Evolutionary conservation across 305 asterid genomes (phyloP).

Genomic region (Fraxinus paxiana): DNA sequence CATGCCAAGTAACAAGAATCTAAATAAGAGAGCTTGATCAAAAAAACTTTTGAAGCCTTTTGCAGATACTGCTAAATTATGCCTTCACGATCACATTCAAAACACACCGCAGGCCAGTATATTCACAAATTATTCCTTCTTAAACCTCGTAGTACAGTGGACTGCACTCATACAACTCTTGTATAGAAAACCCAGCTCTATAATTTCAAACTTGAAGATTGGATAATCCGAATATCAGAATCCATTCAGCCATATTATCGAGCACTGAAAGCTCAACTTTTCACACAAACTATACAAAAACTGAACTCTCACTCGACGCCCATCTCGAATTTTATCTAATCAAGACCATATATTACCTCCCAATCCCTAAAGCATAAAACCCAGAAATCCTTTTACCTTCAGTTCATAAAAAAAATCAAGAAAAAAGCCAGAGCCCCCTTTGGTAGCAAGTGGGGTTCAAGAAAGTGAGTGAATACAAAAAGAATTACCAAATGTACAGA

Average conservation of each 20-base stretch:
- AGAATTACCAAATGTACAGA: not conserved
- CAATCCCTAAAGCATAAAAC: not conserved
- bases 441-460: conserved; percentile 28
- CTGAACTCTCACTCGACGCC: not conserved
- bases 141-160: not conserved
- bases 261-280: not conserved
- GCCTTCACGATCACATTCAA: conserved; percentile 1
- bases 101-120: not conserved
- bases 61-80: not conserved
- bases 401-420: conserved; percentile 7
- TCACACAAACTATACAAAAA: not conserved
- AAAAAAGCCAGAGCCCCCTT: not conserved
- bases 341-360: not conserved
- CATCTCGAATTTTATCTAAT: not conserved
- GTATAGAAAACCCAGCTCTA: not conserved
- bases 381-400: not conserved
- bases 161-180: not conserved
- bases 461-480: conserved; percentile 21
- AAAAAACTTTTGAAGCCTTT: not conserved
- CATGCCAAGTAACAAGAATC: not conserved
- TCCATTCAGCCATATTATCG: conserved; percentile 4
- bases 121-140: not conserved
- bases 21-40: not conserved
- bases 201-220: conserved; percentile 13
- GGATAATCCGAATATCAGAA: conserved; percentile 1